Conservation (phyloP, 352 stramenopile genomes). For the Discostella stelligera region DNA sequence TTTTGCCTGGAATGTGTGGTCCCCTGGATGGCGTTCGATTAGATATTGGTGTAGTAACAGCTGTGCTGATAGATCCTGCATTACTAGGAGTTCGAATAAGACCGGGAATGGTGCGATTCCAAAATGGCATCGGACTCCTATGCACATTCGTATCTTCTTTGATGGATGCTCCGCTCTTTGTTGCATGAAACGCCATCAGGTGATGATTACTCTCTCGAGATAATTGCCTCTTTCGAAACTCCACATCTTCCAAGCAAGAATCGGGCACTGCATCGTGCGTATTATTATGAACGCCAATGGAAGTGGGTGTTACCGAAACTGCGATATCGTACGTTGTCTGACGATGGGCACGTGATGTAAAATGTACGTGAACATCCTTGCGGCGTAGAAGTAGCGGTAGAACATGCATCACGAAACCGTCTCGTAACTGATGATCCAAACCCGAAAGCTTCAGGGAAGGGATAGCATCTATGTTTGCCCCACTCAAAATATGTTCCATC, state of each 20-base stretch:
- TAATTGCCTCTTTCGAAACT: conserved; percentile 17
- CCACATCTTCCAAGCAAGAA: not conserved
- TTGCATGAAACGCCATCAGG: conserved; percentile 54
- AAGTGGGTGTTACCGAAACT: conserved; percentile 54
- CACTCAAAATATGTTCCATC: conserved; percentile 70
- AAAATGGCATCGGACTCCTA: conserved; percentile 10
- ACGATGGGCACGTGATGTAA: conserved; percentile 65
- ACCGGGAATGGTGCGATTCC: conserved; percentile 6
- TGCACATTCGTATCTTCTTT: conserved; percentile 17
- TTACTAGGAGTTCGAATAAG: conserved; percentile 34
- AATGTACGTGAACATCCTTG: conserved; percentile 72
- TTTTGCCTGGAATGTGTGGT: conserved; percentile 2
- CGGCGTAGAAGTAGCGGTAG: conserved; percentile 66
- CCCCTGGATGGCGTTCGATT: conserved; percentile 46
- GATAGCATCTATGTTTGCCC: conserved; percentile 52
- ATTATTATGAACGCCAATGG: conserved; percentile 4
- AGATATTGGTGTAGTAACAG: conserved; percentile 46
- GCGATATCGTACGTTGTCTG: conserved; percentile 74
- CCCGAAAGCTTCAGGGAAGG: conserved; percentile 73
- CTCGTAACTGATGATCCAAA: conserved; percentile 70
- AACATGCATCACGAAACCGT: conserved; percentile 80
- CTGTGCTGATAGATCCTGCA: conserved; percentile 45
- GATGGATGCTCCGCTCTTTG: conserved; percentile 29
- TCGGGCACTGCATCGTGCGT: not conserved
- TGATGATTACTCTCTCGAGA: conserved; percentile 39